Base-by-base conservation (phyloP, 2,329 filamentous ascomycete species). In the Botryotinia narcissicola region DNA sequence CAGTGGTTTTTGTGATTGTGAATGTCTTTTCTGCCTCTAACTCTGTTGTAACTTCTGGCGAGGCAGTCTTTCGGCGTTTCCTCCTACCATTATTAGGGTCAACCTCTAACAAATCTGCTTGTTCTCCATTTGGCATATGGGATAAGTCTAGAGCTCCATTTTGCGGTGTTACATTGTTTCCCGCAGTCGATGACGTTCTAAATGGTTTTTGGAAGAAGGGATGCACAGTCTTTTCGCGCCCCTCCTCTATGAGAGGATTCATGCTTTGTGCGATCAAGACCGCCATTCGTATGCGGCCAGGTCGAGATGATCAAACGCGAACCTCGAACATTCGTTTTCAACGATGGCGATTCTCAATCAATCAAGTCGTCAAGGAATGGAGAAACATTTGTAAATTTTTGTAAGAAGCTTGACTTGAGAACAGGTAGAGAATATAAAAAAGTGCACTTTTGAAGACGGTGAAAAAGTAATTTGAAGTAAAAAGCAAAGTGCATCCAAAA, bases 11-110 rank as follows among this genome's bases (percentile, higher is more conserved):
- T 29, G 46, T 54, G 16, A n/a, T 29, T 22, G 48, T 57, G 25
- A 9, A 18, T n/a, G 20, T 20, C 51, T 9, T 61, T 6, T 32
- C 46, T 54, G 3, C 42, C 40, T 61, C 40, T 37, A 40, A 16
- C 18, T 29, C 29, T 18, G 32, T 37, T 25, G 29, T 60, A 40
- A 35, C 18, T 69, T 73, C 71, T 35, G 72, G 72, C 0, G 81
- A 75, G 29, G 82, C 79, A n/a, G 82, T 84, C 75, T 84, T 85
- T 71, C 80, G 82, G 71, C 86, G 83, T 76, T 87, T 88, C 69
- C 80, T 82, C 69, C 82, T 80, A 48, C 79, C 78, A 46, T 81
- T 77, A 32, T 80, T 80, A 25, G 73, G 75, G 67, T 81, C 79
- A 5, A 80, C 75, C 63, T 83, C 79, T 9, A 78, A 67, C 5